Conservation (phyloP, 495 filamentous ascomycete genomes). For the Podospora australis region DNA sequence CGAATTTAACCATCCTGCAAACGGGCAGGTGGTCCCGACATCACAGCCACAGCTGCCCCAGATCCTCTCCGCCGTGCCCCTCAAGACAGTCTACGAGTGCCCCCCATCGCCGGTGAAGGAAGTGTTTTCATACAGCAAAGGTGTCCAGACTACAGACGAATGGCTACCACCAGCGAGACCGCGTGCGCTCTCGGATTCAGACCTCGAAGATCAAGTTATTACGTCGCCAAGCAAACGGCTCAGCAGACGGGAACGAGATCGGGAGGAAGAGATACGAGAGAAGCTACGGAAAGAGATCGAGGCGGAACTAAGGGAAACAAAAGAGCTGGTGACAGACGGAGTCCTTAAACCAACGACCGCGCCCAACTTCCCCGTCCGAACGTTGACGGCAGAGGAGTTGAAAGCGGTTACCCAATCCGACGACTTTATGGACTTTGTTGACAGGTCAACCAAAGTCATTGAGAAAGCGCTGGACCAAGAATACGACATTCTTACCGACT, state of each 20-base stretch:
- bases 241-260: conserved; percentile 68
- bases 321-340: conserved; percentile 50
- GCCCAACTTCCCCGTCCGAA: conserved; percentile 69
- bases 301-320: conserved; percentile 72
- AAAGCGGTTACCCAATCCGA: conserved; percentile 85
- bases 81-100: conserved; percentile 68
- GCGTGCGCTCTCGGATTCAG: conserved; percentile 49
- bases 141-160: conserved; percentile 72
- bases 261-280: conserved; percentile 82
- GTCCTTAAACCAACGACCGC: conserved; percentile 36
- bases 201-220: conserved; percentile 43
- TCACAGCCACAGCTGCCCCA: conserved; percentile 28
- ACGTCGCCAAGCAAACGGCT: conserved; percentile 56
- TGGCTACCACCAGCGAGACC: conserved; percentile 50
- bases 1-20: conserved; percentile 42
- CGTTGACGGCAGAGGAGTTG: conserved; percentile 77
- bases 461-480: conserved; percentile 87
- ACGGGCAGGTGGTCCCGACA: conserved; percentile 26
- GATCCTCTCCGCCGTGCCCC: conserved; percentile 56
- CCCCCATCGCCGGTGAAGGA: conserved; percentile 68
- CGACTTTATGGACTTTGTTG: conserved; percentile 93
- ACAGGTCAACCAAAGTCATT: conserved; percentile 92
- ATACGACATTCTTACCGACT: conserved; percentile 94
- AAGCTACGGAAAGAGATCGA: conserved; percentile 85
- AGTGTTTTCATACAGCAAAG: conserved; percentile 89